A percentile compares a stretch with the other conserved stretches of the same genome.
Evolutionary conservation across 2,329 filamentous ascomycete genomes (phyloP).

Genomic region (Sporothrix phasma): DNA sequence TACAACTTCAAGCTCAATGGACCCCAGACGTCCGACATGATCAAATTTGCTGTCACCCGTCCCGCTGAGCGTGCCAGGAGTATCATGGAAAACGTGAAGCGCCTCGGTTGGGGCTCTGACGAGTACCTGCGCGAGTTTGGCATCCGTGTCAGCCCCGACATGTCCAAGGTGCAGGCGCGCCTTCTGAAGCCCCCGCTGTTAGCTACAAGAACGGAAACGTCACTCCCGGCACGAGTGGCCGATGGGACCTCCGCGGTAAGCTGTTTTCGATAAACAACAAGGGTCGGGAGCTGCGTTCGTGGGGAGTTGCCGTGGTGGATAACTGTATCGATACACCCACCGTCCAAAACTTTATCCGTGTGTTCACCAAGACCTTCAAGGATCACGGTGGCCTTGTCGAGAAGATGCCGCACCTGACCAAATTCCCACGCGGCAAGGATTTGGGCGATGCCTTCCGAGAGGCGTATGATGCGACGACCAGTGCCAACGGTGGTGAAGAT

Average conservation of each 20-base stretch:
- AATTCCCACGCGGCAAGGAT: slow-evolving; percentile 22
- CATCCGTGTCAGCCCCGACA: slow-evolving; percentile 53
- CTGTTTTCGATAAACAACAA: slow-evolving; percentile 61
- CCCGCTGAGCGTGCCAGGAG: slow-evolving; percentile 57
- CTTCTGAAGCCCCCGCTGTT: slow-evolving; percentile 63
- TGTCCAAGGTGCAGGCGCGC: slow-evolving; percentile 59
- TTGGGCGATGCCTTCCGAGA: slow-evolving; percentile 40
- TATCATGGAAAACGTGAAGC: slow-evolving; percentile 57
- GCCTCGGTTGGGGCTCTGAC: slow-evolving; percentile 60
- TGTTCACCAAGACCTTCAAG: slow-evolving; percentile 38
- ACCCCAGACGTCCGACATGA: slow-evolving; percentile 70
- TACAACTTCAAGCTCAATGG: slow-evolving; percentile 54
- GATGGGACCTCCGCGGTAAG: slow-evolving; percentile 80
- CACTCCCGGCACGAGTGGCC: slow-evolving; percentile 57
- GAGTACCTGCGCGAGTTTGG: slow-evolving; percentile 63
- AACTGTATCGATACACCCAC: slow-evolving; percentile 45
- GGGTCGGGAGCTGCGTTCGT: slow-evolving; percentile 49
- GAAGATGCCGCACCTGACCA: slow-evolving; percentile 27
- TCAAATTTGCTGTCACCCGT: slow-evolving; percentile 79
- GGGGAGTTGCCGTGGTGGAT: slow-evolving; percentile 63
- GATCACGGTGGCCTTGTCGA: slow-evolving; percentile 40
- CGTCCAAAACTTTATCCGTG: slow-evolving; percentile 43
- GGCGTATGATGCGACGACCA: slow-evolving; percentile 43
- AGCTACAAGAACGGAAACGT: slow-evolving; percentile 50
- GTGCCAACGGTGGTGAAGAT: slow-evolving; percentile 40